Evolutionary conservation across 495 filamentous ascomycete genomes (phyloP).

Genomic region (Penicillium flavigenum): DNA sequence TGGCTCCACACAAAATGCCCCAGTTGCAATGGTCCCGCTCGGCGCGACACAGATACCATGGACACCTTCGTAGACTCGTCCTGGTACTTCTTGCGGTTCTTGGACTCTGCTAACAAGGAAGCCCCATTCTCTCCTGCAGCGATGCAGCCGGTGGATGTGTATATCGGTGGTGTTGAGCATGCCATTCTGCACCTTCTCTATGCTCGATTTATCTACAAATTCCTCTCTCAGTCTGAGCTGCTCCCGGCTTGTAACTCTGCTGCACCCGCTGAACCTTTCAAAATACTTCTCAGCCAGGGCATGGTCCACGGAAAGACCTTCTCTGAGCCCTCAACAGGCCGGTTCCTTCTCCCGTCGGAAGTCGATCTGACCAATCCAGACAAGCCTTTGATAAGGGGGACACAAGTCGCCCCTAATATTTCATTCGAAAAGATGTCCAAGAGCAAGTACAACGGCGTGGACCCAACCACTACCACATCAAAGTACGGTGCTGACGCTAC

Average conservation of each 20-base stretch:
- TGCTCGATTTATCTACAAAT: conserved; percentile 86
- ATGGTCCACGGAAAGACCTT: conserved; percentile 92
- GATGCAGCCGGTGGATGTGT: conserved; percentile 75
- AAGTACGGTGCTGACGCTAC: conserved; percentile 82
- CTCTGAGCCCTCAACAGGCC: conserved; percentile 68
- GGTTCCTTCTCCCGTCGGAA: conserved; percentile 76
- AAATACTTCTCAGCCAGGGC: conserved; percentile 75
- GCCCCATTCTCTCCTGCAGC: conserved; percentile 58
- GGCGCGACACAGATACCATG: conserved; percentile 90
- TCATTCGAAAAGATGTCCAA: conserved; percentile 95
- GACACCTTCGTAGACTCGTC: conserved; percentile 93
- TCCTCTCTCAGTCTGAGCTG: conserved; percentile 59
- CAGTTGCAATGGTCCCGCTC: conserved; percentile 65
- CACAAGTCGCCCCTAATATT: conserved; percentile 55
- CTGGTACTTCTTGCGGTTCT: conserved; percentile 85
- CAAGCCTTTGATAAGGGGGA: conserved; percentile 59
- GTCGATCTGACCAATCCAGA: conserved; percentile 60
- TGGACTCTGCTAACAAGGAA: conserved; percentile 63
- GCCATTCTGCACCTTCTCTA: conserved; percentile 92
- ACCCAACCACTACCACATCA: conserved; percentile 66
- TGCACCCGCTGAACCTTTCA: conserved; percentile 67
- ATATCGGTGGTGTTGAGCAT: conserved; percentile 86
- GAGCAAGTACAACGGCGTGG: conserved; percentile 91
- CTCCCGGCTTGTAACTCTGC: conserved; percentile 47
- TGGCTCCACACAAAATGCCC: conserved; percentile 79